phyloP scores from a whole-genome alignment of 2,329 filamentous ascomycete genomes.

The Myriosclerotinia scirpicola region DNA sequence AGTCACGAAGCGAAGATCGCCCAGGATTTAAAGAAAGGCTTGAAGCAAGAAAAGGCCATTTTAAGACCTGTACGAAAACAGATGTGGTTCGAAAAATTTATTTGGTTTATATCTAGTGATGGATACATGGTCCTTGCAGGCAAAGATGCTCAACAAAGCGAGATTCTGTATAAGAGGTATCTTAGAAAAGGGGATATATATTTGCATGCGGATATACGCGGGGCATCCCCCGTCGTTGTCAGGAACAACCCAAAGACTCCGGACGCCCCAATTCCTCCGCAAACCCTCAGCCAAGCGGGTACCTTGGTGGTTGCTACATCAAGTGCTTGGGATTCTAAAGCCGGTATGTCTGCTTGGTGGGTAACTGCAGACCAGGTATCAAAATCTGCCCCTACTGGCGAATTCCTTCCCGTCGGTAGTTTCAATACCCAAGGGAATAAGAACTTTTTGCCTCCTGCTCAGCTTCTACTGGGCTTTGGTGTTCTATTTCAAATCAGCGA shows the following conservation, averaged over 20 bases:
- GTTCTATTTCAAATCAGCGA: conserved; percentile 87
- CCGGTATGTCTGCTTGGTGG: conserved; percentile 96
- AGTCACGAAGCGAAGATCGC: conserved; percentile 87
- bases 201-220: conserved; percentile 84
- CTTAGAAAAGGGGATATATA: conserved; percentile 88
- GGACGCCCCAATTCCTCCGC: conserved; percentile 85
- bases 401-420: conserved; percentile 73
- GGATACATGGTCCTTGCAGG: conserved; percentile 90
- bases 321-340: conserved; percentile 93
- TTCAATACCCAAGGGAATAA: conserved; percentile 86
- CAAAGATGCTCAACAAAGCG: conserved; percentile 84
- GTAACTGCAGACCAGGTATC: conserved; percentile 86
- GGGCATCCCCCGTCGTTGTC: conserved; percentile 81
- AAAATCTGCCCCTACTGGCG: conserved; percentile 77
- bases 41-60: conserved; percentile 90
- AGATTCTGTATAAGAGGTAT: conserved; percentile 85
- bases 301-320: conserved; percentile 81
- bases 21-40: conserved; percentile 78
- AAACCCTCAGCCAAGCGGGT: conserved; percentile 87
- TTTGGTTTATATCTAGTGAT: conserved; percentile 93
- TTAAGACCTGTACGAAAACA: conserved; percentile 79
- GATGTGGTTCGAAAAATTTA: conserved; percentile 97
- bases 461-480: conserved; percentile 82
- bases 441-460: conserved; percentile 85
- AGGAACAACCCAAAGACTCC: conserved; percentile 79